Percentiles rank a stretch among this genome's conserved stretches.
Evolutionary conservation across 106 monocot species (phyloP).

Genomic region (Cymbidium sinense): DNA sequence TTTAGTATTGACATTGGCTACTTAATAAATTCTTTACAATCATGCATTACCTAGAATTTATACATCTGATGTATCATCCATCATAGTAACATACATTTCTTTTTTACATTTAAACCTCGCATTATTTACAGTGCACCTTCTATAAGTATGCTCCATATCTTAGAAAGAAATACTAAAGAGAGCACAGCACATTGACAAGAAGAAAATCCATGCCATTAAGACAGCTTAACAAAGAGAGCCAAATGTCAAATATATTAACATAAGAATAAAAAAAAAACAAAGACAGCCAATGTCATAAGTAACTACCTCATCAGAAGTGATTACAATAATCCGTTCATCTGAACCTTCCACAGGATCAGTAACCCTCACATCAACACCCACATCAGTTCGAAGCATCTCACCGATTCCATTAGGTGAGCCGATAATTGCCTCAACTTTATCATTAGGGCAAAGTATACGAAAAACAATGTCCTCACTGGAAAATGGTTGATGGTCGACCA

Average conservation of each 20-base stretch:
- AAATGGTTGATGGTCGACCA: constrained; percentile 25
- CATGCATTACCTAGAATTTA: background rate
- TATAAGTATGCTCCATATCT: background rate
- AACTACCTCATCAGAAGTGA: constrained; percentile 85
- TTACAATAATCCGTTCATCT: constrained; percentile 57
- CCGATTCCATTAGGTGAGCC: constrained; percentile 56
- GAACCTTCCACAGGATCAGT: constrained; percentile 63
- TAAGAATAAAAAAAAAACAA: too few species aligned
- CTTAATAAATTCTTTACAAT: background rate
- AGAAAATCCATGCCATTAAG: background rate
- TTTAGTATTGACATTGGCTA: background rate
- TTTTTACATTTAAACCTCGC: background rate
- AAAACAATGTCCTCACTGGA: constrained; percentile 61
- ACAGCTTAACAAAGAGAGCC: background rate
- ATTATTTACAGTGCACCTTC: background rate
- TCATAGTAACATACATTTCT: background rate
- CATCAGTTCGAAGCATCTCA: constrained; percentile 64
- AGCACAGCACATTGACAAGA: background rate
- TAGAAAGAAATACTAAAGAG: background rate
- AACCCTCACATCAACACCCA: constrained; percentile 81
- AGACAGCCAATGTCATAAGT: background rate
- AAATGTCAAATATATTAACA: too few species aligned
- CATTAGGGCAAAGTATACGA: constrained; percentile 77
- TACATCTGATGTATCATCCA: background rate
- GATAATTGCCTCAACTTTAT: constrained; percentile 60